Evolutionary conservation across 352 stramenopile species (phyloP), one percentile per base, ranked within the genome.

Genomic region (Globisporangium takayamanum): DNA sequence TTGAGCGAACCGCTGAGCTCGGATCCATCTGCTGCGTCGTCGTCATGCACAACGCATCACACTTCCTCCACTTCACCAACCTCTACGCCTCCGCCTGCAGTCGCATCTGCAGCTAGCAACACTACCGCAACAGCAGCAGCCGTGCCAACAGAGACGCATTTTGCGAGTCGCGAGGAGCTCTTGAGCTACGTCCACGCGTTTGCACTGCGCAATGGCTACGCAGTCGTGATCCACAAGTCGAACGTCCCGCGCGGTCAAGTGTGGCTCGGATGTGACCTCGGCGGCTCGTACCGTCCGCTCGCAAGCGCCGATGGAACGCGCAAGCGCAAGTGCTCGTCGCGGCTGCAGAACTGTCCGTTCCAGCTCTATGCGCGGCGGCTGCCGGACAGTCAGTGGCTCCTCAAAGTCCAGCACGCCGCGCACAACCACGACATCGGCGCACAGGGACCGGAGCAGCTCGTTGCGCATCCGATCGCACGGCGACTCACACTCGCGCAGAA

Each of bases 251-350:
- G 72, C 16, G 72, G 72, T 0, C 72, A 81, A 49, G 50, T 81
- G 12, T 81, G 72, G 72, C 61, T 81, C 39, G 69, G 72, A 50
- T 81, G 72, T 33, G 72, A 81, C 50, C 59, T 81, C 22, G 72
- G 72, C 28, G 64, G 72, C 44, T 53, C 62, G 22, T 63, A 64
- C 54, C 53, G 57, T n/a, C 16, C 16, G 30, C 30, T 36, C 5
- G 15, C 15, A 8, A 63, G 36, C 41, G 42, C 53, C 33, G 11
- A 28, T 4, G 25, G 26, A 14, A 63, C 55, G 18, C 63, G 72
- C 0, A 77, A 78, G 60, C 69, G 72, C 52, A 72, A 72, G 62
- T 53, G 50, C 26, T 56, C 64, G 25, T 70, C 67, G 20, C 69
- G 67, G 16, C 54, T 66, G 28, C 60, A 66, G 42, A 75, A 74